A percentile compares a stretch with the other conserved stretches of the same genome.
phyloP scores from a whole-genome alignment of 1,139 yeast species.

The Yamadazyma spencermartinsiae region DNA sequence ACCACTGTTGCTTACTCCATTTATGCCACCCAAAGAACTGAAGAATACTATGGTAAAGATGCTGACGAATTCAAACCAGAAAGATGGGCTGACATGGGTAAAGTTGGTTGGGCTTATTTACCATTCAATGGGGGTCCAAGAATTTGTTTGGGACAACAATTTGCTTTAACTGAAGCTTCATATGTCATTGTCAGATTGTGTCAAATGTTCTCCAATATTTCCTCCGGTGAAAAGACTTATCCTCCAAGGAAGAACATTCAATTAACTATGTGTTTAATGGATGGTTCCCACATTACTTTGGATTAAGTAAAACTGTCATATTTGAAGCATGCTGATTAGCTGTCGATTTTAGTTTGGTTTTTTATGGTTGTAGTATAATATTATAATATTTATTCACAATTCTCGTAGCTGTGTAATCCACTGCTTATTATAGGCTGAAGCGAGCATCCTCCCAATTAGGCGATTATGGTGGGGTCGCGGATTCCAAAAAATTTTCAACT shows the following conservation, averaged over 20 bases:
- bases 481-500: not conserved
- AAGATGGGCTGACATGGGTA: constrained; percentile 35
- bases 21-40: constrained; percentile 43
- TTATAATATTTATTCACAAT: not conserved
- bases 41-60: constrained; percentile 45
- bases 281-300: constrained; percentile 25
- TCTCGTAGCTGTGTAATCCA: not conserved
- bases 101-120: constrained; percentile 45
- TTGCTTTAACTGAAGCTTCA: constrained; percentile 54
- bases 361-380: not conserved
- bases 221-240: constrained; percentile 23
- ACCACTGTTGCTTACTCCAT: constrained; percentile 42
- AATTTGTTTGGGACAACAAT: constrained; percentile 57
- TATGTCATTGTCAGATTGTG: constrained; percentile 45
- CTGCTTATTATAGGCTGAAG: not conserved
- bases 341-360: not conserved
- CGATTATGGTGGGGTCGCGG: constrained; percentile 1
- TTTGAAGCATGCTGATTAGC: no score
- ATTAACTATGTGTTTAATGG: constrained; percentile 35
- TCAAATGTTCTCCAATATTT: constrained; percentile 30
- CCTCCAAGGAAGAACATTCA: constrained; percentile 36
- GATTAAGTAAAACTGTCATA: constrained; percentile 4
- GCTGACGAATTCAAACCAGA: constrained; percentile 46
- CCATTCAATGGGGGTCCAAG: constrained; percentile 62
- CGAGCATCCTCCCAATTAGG: no score